Percentiles rank a stretch among this genome's conserved stretches.
Evolutionary conservation across 1,284 basidiomycete species (phyloP).

Genomic region (Xerocomus minutiporus): DNA sequence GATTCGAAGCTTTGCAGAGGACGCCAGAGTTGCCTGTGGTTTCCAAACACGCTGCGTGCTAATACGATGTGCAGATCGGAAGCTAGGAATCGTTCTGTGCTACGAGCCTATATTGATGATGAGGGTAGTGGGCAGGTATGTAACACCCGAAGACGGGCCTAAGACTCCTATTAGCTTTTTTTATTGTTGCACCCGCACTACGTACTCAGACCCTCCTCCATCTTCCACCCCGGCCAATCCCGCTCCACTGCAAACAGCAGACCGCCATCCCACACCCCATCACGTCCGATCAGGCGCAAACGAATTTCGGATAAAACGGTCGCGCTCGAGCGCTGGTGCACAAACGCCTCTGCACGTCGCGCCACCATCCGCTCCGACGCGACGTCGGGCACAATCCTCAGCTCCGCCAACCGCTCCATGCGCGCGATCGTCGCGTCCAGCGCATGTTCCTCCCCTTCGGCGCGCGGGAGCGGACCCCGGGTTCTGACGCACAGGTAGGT

Average conservation of each 20-base stretch:
- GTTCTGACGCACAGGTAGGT: constrained; percentile 5
- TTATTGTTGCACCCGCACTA: background rate
- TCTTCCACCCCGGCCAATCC: background rate
- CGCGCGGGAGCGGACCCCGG: background rate
- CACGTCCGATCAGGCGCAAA: background rate
- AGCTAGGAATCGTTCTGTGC: too few relatives aligned
- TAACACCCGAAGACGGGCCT: too few relatives aligned
- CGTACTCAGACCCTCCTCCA: background rate
- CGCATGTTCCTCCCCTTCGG: constrained; percentile 1
- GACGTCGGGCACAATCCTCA: constrained; percentile 1
- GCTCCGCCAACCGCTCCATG: constrained; percentile 5
- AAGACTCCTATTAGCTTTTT: background rate
- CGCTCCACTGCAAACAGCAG: background rate
- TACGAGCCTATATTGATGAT: too few relatives aligned
- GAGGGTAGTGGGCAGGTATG: too few relatives aligned
- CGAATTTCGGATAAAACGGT: background rate
- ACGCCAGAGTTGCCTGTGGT: too few relatives aligned
- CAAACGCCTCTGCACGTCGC: constrained; percentile 1
- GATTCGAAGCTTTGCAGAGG: too few relatives aligned
- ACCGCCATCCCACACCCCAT: background rate
- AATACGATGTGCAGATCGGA: too few relatives aligned
- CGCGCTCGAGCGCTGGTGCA: background rate
- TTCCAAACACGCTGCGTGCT: too few relatives aligned
- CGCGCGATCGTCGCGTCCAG: constrained; percentile 4
- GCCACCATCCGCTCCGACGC: constrained; percentile 11